Evolutionary conservation across 352 stramenopile genomes (phyloP), one percentile per base, ranked within the genome.

Genomic region (Lagenidium sp.): DNA sequence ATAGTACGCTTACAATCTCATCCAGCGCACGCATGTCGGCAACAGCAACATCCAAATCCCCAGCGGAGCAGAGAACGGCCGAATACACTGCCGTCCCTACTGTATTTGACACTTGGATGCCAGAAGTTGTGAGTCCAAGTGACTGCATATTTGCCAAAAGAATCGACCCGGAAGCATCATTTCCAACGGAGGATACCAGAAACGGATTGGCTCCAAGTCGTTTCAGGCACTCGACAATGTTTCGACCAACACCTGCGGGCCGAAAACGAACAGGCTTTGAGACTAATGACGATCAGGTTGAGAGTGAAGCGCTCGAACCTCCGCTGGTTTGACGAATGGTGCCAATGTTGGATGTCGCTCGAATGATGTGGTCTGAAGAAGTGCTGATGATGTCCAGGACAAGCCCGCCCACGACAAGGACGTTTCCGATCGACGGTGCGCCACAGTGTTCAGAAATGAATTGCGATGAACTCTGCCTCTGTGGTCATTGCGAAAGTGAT

Each of bases 141-240:
- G 57, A 57, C 34, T 73, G 57, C 7, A 91, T 44, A 39, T 86
- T 82, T 13, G 80, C 63, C 28, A 95, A 47, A 16, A 96, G 61
- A 42, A 84, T 68, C 1, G 59, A 73, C 3, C 86, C 86, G 2
- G 65, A 66, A 3, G 66, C 47, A 41, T 96, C 86, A 13, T 77
- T 67, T 1, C 86, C 86, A 13, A 96, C 68, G 0, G 63, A 77
- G 10, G 86, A 95, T 16, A 96, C 60, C 16, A 96, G 70, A 29
- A 91, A 39, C 39, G 77, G 78, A 30, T 76, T 50, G 15, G 72
- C 24, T 0, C 61, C 60, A 0, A 96, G 66, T 8, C 83, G 74
- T 32, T 85, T 68, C 12, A 96, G 57, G 38, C 72, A 91, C 53
- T 97, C 85, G 28, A 85, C 84, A 38, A 97, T 92, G 61, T 97